These are phyloP conservation scores for Trichoderma hamatum DNA, from an alignment of 2,329 filamentous ascomycete species.

Conservation along the genomic window DNA sequence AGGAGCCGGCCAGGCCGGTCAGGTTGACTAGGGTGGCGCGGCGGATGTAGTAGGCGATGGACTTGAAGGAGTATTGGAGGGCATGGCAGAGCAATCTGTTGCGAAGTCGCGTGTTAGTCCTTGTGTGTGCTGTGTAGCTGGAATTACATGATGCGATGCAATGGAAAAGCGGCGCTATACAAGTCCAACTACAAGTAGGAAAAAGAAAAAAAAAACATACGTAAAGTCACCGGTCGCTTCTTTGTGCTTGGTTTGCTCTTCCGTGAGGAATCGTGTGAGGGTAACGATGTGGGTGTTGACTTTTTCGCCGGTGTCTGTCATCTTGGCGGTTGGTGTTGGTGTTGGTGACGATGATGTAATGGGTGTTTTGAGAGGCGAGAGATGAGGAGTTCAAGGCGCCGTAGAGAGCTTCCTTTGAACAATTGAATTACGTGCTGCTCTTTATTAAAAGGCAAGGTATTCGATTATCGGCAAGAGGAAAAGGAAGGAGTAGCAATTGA, in stretches of 20 bases:
- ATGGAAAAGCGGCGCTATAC: neutral
- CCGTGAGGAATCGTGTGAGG: constrained; percentile 90
- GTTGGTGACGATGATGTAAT: constrained; percentile 27
- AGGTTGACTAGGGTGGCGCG: constrained; percentile 94
- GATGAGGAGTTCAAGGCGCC: too few species aligned
- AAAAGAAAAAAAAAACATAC: constrained; percentile 54
- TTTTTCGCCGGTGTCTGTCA: constrained; percentile 62
- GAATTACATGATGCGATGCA: neutral
- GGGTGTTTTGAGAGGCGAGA: neutral
- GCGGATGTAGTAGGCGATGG: constrained; percentile 98
- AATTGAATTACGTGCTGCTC: neutral
- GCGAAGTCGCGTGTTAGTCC: neutral
- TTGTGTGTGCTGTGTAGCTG: too few species aligned
- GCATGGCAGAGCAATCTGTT: constrained; percentile 89
- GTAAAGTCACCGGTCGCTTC: constrained; percentile 99
- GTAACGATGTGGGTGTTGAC: constrained; percentile 97
- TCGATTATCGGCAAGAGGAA: neutral
- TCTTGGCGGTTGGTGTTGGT: constrained; percentile 29
- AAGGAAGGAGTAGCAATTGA: neutral
- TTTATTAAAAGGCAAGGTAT: neutral
- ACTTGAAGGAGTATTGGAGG: constrained; percentile 99
- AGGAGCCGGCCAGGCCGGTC: constrained; percentile 89
- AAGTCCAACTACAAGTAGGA: too few species aligned
- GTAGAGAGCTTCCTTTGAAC: neutral
- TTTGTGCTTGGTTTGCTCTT: constrained; percentile 90